Conservation (phyloP, 352 stramenopile species). For the Globisporangium recalcitrans region DNA sequence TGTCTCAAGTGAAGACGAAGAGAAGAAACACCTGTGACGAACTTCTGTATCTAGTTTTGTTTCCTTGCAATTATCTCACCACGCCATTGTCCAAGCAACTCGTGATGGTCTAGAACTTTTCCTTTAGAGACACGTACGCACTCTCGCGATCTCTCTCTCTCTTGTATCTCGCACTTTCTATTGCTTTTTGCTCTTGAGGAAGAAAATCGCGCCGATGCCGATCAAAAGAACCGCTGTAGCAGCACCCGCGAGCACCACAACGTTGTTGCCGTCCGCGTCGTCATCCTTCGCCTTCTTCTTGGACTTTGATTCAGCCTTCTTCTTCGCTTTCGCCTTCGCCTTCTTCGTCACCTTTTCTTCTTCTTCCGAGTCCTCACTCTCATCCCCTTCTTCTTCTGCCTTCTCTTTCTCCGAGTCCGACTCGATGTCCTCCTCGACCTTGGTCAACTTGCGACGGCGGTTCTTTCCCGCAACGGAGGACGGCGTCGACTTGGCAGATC, state of each 20-base stretch:
- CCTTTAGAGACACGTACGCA: conserved; percentile 1
- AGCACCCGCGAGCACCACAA: conserved; percentile 29
- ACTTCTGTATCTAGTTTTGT: no score
- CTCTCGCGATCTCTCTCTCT: not conserved
- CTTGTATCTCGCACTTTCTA: conserved; percentile 7
- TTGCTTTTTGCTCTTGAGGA: conserved; percentile 59
- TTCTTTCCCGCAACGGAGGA: conserved; percentile 21
- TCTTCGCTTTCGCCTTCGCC: conserved; percentile 39
- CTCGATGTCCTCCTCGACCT: conserved; percentile 73
- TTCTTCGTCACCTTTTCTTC: conserved; percentile 42
- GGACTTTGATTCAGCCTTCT: conserved; percentile 30
- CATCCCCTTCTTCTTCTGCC: conserved; percentile 28
- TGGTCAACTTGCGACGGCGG: conserved; percentile 61
- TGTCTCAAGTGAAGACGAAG: no score
- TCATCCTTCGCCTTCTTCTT: conserved; percentile 20
- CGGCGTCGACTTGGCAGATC: conserved; percentile 30
- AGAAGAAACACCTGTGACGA: no score
- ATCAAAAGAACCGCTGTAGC: conserved; percentile 43
- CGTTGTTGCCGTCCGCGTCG: conserved; percentile 14
- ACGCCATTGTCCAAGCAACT: no score
- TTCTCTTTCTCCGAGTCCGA: conserved; percentile 29
- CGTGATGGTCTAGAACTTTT: not conserved
- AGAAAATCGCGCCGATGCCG: conserved; percentile 41
- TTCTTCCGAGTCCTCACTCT: conserved; percentile 30
- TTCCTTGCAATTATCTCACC: no score